Evolutionary conservation across 179 eudicot species (phyloP).

Genomic region (Silene noctiflora): DNA sequence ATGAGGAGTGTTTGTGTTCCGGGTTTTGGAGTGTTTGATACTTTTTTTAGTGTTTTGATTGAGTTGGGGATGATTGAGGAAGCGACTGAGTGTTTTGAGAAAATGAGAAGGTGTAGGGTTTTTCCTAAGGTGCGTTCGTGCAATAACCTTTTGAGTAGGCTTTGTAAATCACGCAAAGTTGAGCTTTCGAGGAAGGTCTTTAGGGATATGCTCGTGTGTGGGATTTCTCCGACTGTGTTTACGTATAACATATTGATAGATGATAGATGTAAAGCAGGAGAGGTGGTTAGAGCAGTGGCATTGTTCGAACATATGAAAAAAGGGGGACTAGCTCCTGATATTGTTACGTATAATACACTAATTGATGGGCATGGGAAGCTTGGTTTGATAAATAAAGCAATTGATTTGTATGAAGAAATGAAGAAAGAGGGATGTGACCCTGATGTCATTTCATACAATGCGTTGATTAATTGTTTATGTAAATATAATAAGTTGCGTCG

Average conservation of each 20-base stretch:
- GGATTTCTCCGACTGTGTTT: conserved; percentile 66
- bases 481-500: conserved; percentile 59
- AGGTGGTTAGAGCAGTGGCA: conserved; percentile 49
- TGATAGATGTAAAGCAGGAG: conserved; percentile 68
- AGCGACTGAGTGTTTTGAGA: conserved; percentile 62
- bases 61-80: conserved; percentile 77
- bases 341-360: conserved; percentile 84
- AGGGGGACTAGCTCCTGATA: conserved; percentile 58
- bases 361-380: conserved; percentile 85
- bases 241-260: conserved; percentile 85
- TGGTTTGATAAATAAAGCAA: conserved; percentile 54
- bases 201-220: conserved; percentile 58
- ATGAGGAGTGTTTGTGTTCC: conserved; percentile 55
- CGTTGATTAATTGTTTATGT: conserved; percentile 78
- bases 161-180: conserved; percentile 48
- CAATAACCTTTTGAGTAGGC: conserved; percentile 61
- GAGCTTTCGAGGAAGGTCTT: conserved; percentile 48
- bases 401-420: conserved; percentile 61
- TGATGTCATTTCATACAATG: conserved; percentile 86
- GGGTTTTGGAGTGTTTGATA: conserved; percentile 88
- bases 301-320: conserved; percentile 63
- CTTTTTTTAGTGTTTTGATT: conserved; percentile 61
- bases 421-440: conserved; percentile 57
- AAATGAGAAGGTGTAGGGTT: conserved; percentile 58
- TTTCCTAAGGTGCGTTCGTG: conserved; percentile 83